A percentile compares a stretch with the other conserved stretches of the same genome.
These are phyloP conservation scores for Apostasia shenzhenica DNA, from an alignment of 106 monocot genomes.

Conservation along the genomic window DNA sequence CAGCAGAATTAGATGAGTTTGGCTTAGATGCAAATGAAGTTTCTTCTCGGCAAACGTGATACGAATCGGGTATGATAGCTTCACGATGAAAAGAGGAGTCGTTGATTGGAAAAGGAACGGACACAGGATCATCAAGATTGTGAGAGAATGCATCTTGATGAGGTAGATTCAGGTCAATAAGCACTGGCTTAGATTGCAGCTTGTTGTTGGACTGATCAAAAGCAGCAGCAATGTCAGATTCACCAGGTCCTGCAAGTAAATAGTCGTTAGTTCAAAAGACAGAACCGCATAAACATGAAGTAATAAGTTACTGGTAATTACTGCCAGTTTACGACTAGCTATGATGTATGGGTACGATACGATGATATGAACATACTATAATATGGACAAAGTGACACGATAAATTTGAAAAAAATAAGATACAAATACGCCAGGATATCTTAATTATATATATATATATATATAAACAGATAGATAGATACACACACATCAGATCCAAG, in stretches of 20 bases:
- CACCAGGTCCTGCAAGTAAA: conserved; percentile 8
- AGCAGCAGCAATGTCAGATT: conserved; percentile 5
- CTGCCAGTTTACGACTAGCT: too few species aligned
- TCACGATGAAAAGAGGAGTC: conserved; percentile 22
- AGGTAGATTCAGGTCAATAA: conserved; percentile 58
- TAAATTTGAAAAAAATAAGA: too few species aligned
- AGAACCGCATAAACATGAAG: not conserved
- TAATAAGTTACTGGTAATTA: too few species aligned
- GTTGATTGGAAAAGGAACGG: conserved; percentile 15
- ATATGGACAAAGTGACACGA: too few species aligned
- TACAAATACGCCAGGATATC: too few species aligned
- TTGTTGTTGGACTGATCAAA: conserved; percentile 8
- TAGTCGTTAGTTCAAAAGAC: not conserved
- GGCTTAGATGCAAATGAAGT: conserved; percentile 1
- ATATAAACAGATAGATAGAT: too few species aligned
- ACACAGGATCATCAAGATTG: conserved; percentile 4
- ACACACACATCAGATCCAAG: too few species aligned
- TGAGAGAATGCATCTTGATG: conserved; percentile 32
- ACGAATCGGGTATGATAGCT: conserved; percentile 1
- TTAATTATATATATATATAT: too few species aligned
- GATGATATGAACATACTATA: too few species aligned
- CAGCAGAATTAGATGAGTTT: not conserved
- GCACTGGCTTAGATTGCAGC: conserved; percentile 16
- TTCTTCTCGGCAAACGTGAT: not conserved
- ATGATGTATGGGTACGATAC: too few species aligned